Base-by-base conservation (phyloP, 345 rosid genomes). In the Corchorus capsularis region DNA sequence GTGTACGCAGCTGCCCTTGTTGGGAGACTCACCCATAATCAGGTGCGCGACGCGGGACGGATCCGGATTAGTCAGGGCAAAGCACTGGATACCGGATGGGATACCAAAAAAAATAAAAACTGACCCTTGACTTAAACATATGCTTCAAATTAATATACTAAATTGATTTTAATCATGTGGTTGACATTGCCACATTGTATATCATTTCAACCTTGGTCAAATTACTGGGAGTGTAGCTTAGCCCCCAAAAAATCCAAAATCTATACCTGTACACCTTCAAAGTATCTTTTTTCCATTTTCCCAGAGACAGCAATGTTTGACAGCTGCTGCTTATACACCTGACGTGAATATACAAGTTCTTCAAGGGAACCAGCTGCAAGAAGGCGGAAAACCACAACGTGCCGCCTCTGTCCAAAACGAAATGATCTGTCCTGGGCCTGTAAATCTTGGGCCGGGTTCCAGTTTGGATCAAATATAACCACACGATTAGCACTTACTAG, bases 291-390 rank as follows among this genome's bases (percentile, higher is more conserved):
- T 83, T 96, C 99, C 91, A 92, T 91, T 83, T 96, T 96, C 59
- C 99, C 99, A 0, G 97, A 79, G 63, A 96, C 90, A n/a, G 97
- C 99, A 69, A 96, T 96, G 82, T 93, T 96, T 8, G 98, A 92
- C 52, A 93, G 86, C 89, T 96, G 99, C 77, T 96, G 99, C 72
- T 95, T 95, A 85, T 95, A 95, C 65, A 96, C 90, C 79, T 96
- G 96, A 78, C 99, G 94, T 45, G 96, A 83, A 81, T 96, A 93
- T 57, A 93, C 83, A 68, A 93, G 86, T 59, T 96, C 98, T 81
- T 96, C 99, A 15, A 96, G 90, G 54, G 99, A 93, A 69, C 99
- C 99, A 79, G 99, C 98, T 49, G 96, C 95, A 73, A 93, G 96
- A 77, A 93, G 84, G 71, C 96, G 96, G 79, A 92, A 96, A 69